A percentile compares a stretch with the other conserved stretches of the same genome.
Evolutionary conservation across 352 stramenopile genomes (phyloP).

Genomic region (Aphanomyces euteiches): DNA sequence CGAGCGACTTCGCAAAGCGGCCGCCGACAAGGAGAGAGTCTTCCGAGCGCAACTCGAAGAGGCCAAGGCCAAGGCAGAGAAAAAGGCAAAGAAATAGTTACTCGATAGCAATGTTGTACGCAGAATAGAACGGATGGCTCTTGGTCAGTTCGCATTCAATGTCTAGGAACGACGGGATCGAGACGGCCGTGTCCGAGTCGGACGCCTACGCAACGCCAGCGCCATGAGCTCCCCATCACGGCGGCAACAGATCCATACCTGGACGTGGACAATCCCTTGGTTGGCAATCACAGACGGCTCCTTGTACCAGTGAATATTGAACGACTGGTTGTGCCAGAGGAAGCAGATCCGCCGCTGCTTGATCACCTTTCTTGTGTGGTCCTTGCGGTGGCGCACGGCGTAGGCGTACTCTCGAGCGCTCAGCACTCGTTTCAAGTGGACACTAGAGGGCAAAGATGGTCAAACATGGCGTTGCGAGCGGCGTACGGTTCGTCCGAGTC

Average conservation of each 20-base stretch:
- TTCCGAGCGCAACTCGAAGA: conserved; percentile 20
- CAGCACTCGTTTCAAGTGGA: conserved; percentile 80
- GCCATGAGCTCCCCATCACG: too few species aligned
- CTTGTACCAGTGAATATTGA: conserved; percentile 86
- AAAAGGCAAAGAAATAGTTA: conserved; percentile 58
- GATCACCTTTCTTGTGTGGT: conserved; percentile 67
- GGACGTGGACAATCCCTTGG: conserved; percentile 68
- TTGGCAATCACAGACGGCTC: conserved; percentile 57
- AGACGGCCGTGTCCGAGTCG: conserved; percentile 43
- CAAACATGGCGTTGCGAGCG: too few species aligned
- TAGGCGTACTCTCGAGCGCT: conserved; percentile 81
- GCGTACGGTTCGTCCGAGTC: conserved; percentile 71
- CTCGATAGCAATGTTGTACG: conserved; percentile 76
- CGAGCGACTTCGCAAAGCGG: conserved; percentile 38
- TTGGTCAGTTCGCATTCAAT: conserved; percentile 60
- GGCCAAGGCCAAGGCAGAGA: conserved; percentile 40
- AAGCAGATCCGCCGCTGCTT: conserved; percentile 87
- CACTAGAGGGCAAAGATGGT: conserved; percentile 34
- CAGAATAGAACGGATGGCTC: conserved; percentile 62
- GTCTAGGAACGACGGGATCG: conserved; percentile 69
- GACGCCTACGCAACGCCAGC: neutral
- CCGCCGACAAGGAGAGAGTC: conserved; percentile 52
- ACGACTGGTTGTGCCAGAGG: conserved; percentile 81
- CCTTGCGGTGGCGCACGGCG: conserved; percentile 67
- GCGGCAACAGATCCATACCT: conserved; percentile 36